Percentiles rank a stretch among this genome's conserved stretches.
phyloP scores from a whole-genome alignment of 179 eudicot genomes.

The Sideroxylon spinosum region DNA sequence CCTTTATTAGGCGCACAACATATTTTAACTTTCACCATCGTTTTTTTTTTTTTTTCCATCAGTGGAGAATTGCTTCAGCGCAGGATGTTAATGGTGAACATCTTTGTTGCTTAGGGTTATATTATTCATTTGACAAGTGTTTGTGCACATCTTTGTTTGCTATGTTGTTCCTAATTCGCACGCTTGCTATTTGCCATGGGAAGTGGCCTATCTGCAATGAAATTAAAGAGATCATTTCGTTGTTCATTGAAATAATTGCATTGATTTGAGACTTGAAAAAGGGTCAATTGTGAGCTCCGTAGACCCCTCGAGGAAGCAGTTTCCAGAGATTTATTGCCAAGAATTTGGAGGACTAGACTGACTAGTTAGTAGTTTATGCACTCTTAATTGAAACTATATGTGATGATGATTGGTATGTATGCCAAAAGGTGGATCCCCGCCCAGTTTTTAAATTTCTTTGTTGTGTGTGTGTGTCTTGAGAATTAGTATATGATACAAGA shows the following conservation, averaged over 20 bases:
- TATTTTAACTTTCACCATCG: background rate
- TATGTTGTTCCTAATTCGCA: background rate
- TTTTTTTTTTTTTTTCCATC: background rate
- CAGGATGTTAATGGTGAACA: background rate
- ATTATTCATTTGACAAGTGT: no score
- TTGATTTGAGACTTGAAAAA: background rate
- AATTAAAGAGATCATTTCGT: background rate
- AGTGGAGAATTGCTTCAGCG: background rate
- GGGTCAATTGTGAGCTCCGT: background rate
- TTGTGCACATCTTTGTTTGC: no score
- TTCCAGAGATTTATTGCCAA: background rate
- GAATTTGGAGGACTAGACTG: no score
- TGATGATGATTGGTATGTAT: background rate
- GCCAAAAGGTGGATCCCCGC: conserved; percentile 3
- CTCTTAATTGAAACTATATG: background rate
- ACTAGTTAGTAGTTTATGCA: no score
- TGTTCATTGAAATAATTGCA: background rate
- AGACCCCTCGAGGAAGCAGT: background rate
- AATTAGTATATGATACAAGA: background rate
- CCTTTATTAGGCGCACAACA: background rate
- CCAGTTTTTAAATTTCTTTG: conserved; percentile 11
- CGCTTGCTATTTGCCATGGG: background rate
- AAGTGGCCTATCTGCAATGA: no score
- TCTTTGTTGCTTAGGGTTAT: background rate
- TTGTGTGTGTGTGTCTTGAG: conserved; percentile 6